These are phyloP conservation scores for Ascochyta rabiei DNA, from an alignment of 2,329 filamentous ascomycete species.

Conservation along the genomic window DNA sequence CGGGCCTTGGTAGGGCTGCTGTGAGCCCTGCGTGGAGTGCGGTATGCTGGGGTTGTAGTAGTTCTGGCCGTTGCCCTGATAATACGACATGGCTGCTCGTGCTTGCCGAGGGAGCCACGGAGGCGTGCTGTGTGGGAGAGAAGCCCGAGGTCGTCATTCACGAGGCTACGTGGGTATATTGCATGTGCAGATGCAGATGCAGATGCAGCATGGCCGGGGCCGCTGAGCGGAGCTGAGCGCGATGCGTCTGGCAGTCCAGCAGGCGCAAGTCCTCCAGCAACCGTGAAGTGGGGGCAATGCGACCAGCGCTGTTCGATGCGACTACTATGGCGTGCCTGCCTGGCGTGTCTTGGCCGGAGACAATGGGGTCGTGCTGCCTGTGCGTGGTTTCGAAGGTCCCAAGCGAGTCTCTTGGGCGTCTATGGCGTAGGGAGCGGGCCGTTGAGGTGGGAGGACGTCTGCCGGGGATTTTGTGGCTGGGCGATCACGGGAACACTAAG, in stretches of 20 bases:
- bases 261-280: constrained; percentile 10
- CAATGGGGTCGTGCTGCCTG: constrained; percentile 17
- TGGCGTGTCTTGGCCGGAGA: constrained; percentile 6
- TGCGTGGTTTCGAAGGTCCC: constrained; percentile 21
- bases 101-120: constrained; percentile 18
- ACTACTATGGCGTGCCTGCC: constrained; percentile 20
- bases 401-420: constrained; percentile 23
- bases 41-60: constrained; percentile 54
- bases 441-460: constrained; percentile 7
- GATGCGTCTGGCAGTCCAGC: constrained; percentile 15
- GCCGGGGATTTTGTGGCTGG: not conserved
- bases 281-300: constrained; percentile 11
- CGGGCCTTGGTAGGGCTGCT: constrained; percentile 43
- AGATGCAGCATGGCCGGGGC: constrained; percentile 43
- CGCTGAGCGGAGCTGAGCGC: constrained; percentile 26
- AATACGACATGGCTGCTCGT: constrained; percentile 59
- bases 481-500: not conserved
- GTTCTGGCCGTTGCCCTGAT: constrained; percentile 59
- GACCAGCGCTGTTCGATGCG: constrained; percentile 17
- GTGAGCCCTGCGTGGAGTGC: constrained; percentile 49
- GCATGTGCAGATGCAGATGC: constrained; percentile 42
- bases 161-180: constrained; percentile 42
- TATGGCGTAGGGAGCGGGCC: constrained; percentile 24
- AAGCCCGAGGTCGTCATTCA: constrained; percentile 42
- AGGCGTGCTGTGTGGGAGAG: constrained; percentile 22